Evolutionary conservation across 2,329 filamentous ascomycete species (phyloP), one percentile per base, ranked within the genome.

Genomic region (Neofusicoccum sp.): DNA sequence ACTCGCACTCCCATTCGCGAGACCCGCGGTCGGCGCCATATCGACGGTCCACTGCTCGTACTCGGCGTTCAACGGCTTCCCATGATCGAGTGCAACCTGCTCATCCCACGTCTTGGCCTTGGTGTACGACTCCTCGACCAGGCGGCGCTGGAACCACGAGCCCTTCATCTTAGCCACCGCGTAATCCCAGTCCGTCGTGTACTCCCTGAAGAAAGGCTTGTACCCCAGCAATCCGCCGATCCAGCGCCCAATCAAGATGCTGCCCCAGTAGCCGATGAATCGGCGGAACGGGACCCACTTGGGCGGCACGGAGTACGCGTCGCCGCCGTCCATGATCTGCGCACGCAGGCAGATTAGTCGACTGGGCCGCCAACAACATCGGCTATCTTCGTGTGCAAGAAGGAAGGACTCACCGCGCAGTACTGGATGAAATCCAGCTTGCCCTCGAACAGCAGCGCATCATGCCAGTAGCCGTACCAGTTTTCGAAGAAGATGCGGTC

Each of bases 301-400:
- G n/a, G 76, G 77, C 2, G 74, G 58, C 0, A 75, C 71, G 2
- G 75, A 66, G 64, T 78, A 79, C 7, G 74, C 74, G 29, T 73
- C 76, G 2, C 77, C 77, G 6, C 75, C 77, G 66, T 79, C 76
- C 47, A 76, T 77, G 67, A 77, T 78, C 76, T 79, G 48, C 6
- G 33, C 22, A 14, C 33, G 47, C 47, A 50, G 7, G 9, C 29
- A 50, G 3, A 36, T 29, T 14, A 31, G 41, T 12, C 12, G 47
- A 44, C 44, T 33, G 22, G 36, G 45, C 16, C 43, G 22, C 22
- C 22, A 22, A 22, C 22, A 22, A 22, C 22, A 8, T 28, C 22
- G 33, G 45, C 47, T 6, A 16, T 41, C 28, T 33, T 34, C 36
- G 16, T 28, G 36, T 22, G 49, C 31, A 63, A 16, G 43, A 48